phyloP scores from a whole-genome alignment of 2,329 filamentous ascomycete genomes.

The Aquanectria penicillioides region DNA sequence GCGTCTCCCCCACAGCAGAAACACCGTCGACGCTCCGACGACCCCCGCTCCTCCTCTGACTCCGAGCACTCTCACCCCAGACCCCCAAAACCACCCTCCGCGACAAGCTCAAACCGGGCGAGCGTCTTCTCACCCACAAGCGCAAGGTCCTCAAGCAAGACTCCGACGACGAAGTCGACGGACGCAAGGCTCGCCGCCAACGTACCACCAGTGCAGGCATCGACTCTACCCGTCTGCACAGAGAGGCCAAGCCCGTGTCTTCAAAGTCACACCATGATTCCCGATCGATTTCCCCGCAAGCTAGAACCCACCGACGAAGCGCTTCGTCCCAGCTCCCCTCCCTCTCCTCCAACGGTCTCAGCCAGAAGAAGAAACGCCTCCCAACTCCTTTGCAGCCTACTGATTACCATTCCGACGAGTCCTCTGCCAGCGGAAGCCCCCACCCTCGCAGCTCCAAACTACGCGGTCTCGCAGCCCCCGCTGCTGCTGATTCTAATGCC shows the following conservation, averaged over 20 bases:
- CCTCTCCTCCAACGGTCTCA: constrained; percentile 63
- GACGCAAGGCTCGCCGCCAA: constrained; percentile 63
- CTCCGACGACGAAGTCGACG: constrained; percentile 67
- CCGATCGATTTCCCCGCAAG: constrained; percentile 69
- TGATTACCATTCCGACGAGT: constrained; percentile 75
- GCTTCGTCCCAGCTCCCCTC: constrained; percentile 70
- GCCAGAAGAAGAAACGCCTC: constrained; percentile 69
- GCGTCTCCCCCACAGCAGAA: constrained; percentile 60
- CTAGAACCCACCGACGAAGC: constrained; percentile 69
- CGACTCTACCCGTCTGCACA: constrained; percentile 46
- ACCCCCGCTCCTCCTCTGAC: constrained; percentile 62
- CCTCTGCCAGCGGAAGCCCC: constrained; percentile 69
- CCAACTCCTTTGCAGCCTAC: constrained; percentile 70
- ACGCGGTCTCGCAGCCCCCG: constrained; percentile 64
- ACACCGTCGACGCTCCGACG: constrained; percentile 48
- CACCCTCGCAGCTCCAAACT: constrained; percentile 68
- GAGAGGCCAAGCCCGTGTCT: constrained; percentile 46
- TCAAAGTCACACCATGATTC: constrained; percentile 46
- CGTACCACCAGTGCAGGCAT: constrained; percentile 58
- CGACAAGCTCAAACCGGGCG: constrained; percentile 59
- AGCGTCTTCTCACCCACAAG: constrained; percentile 60
- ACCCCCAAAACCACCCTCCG: constrained; percentile 56
- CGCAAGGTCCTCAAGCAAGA: constrained; percentile 64
- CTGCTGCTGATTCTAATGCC: constrained; percentile 67
- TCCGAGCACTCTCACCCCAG: constrained; percentile 61